phyloP scores from a whole-genome alignment of 371 early-diverging fungal genomes.

The Furculomyces boomerangus region DNA sequence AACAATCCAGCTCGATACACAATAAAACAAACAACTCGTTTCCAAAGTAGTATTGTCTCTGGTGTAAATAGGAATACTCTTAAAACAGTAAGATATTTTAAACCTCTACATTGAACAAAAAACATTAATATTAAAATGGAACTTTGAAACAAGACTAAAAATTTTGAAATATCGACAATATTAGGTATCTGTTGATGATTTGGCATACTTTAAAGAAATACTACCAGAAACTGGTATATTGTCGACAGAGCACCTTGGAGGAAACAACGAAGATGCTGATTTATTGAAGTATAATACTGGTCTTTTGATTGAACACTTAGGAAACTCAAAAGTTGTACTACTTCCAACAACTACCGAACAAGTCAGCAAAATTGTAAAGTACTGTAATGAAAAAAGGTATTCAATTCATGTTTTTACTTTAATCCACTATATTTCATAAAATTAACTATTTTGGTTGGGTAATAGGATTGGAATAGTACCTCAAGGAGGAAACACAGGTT shows the following conservation, averaged over 20 bases:
- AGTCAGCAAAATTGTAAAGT: slow-evolving; percentile 65
- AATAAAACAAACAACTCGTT: no score
- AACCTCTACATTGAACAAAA: no score
- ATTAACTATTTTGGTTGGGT: background rate
- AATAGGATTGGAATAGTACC: slow-evolving; percentile 74
- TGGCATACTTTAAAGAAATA: slow-evolving; percentile 8
- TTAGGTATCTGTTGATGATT: slow-evolving; percentile 8
- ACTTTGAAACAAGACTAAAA: no score
- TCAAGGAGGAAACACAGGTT: slow-evolving; percentile 94
- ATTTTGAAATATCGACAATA: no score
- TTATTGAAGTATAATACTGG: slow-evolving; percentile 51
- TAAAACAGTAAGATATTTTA: no score
- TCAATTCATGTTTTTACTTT: background rate
- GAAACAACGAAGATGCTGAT: slow-evolving; percentile 9
- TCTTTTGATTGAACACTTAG: slow-evolving; percentile 85
- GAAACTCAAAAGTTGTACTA: slow-evolving; percentile 59
- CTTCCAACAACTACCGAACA: slow-evolving; percentile 72
- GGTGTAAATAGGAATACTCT: no score
- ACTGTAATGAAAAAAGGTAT: slow-evolving; percentile 49
- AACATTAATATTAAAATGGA: no score
- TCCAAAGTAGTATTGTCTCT: no score
- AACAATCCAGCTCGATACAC: no score
- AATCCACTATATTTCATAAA: background rate
- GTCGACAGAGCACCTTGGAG: slow-evolving; percentile 16
- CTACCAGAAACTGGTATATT: slow-evolving; percentile 13